Evolutionary conservation across 2,329 filamentous ascomycete species (phyloP).

Genomic region (Elsinoe arachidis): DNA sequence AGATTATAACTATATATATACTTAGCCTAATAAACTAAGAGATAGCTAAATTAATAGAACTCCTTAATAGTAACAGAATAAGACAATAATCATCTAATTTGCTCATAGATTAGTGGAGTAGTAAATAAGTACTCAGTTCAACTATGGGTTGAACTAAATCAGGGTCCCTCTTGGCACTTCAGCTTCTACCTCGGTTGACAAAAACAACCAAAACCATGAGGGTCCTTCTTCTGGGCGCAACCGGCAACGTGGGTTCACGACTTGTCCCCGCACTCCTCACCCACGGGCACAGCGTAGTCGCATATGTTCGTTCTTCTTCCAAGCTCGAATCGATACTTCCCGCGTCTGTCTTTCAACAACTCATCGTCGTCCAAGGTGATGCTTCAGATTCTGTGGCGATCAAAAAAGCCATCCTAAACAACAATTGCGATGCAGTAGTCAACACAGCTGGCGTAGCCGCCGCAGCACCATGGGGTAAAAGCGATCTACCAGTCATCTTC

Average conservation of each 20-base stretch:
- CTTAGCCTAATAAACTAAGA: too few species aligned
- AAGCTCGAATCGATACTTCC: slow-evolving; percentile 33
- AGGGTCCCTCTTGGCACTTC: too few species aligned
- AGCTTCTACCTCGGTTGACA: background rate
- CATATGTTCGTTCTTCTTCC: slow-evolving; percentile 31
- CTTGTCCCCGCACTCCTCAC: slow-evolving; percentile 31
- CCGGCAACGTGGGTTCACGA: slow-evolving; percentile 32
- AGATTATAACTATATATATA: too few species aligned
- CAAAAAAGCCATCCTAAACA: slow-evolving; percentile 29
- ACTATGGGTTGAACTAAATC: too few species aligned
- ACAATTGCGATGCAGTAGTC: slow-evolving; percentile 33
- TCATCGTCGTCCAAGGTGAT: slow-evolving; percentile 32
- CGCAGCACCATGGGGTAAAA: slow-evolving; percentile 31
- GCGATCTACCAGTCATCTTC: slow-evolving; percentile 31
- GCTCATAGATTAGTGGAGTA: too few species aligned
- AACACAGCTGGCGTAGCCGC: slow-evolving; percentile 33
- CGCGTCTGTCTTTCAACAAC: slow-evolving; percentile 23
- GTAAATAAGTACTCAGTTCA: too few species aligned
- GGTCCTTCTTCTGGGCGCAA: slow-evolving; percentile 34
- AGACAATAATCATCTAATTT: too few species aligned
- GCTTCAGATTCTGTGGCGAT: slow-evolving; percentile 30
- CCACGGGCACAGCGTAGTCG: slow-evolving; percentile 31
- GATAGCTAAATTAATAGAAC: background rate
- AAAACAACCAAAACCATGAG: slow-evolving; percentile 26
- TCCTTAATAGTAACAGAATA: background rate